Conservation (phyloP, 345 rosid genomes). For the Linum trigynum region DNA sequence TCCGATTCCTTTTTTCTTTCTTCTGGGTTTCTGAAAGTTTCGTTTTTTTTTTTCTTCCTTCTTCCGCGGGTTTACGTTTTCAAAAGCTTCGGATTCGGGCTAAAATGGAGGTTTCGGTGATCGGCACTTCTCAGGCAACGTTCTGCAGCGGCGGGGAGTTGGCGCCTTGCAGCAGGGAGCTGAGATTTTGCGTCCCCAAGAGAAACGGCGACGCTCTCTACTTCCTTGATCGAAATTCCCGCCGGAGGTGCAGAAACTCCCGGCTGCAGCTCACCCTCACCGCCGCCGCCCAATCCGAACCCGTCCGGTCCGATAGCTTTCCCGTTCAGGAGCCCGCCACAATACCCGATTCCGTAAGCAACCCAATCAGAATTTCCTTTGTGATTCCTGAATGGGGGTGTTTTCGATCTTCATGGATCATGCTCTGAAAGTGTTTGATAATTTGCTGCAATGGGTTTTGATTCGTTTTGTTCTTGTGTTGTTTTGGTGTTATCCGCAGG, state of each 20-base stretch:
- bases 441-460: neutral
- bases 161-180: conserved; percentile 24
- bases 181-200: conserved; percentile 18
- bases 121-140: conserved; percentile 40
- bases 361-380: neutral
- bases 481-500: conserved; percentile 31
- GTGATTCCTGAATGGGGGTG: neutral
- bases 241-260: conserved; percentile 23
- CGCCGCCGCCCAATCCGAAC: conserved; percentile 34
- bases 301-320: conserved; percentile 23
- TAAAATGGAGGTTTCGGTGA: conserved; percentile 58
- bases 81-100: neutral
- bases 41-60: neutral
- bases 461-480: neutral
- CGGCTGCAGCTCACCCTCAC: conserved; percentile 27
- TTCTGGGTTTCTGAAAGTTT: neutral
- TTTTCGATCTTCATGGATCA: neutral
- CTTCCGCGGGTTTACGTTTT: neutral
- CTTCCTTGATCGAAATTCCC: conserved; percentile 17
- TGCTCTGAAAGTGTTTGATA: neutral
- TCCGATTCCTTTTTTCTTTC: neutral
- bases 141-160: conserved; percentile 26
- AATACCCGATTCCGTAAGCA: conserved; percentile 42
- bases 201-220: conserved; percentile 17
- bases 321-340: conserved; percentile 17